A percentile compares a stretch with the other conserved stretches of the same genome.
These are phyloP conservation scores for Fomitopsis serialis DNA, from an alignment of 768 basidiomycete species.

Conservation along the genomic window DNA sequence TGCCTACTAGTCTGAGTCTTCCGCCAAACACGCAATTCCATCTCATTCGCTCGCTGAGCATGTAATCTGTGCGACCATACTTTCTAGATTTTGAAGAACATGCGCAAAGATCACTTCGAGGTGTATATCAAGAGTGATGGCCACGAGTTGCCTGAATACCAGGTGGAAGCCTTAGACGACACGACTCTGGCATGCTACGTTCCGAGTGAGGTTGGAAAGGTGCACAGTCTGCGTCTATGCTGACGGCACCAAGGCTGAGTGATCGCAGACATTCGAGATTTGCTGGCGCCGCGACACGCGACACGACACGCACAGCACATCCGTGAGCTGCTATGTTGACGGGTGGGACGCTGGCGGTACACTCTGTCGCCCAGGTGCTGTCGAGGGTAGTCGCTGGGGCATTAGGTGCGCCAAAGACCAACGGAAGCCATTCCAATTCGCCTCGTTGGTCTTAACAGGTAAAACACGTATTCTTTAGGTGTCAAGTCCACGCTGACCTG, in stretches of 20 bases:
- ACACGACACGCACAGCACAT: not conserved
- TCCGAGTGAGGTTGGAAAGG: constrained; percentile 8
- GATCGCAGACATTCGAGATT: constrained; percentile 7
- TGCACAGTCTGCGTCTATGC: not conserved
- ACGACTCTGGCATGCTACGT: constrained; percentile 11
- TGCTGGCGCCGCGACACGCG: constrained; percentile 11
- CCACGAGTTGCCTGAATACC: constrained; percentile 5
- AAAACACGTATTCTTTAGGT: not conserved
- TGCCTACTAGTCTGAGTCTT: no score
- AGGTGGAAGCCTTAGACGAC: constrained; percentile 8
- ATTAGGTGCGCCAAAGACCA: constrained; percentile 2
- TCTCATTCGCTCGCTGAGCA: no score
- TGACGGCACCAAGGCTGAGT: not conserved
- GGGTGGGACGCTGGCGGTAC: constrained; percentile 10
- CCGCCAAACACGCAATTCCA: no score
- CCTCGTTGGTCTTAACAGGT: constrained; percentile 6
- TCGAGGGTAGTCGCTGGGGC: constrained; percentile 1
- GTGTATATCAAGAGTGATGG: constrained; percentile 13
- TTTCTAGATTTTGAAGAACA: no score
- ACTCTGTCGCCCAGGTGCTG: not conserved
- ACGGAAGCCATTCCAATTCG: constrained; percentile 7
- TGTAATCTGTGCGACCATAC: no score
- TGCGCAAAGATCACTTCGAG: not conserved
- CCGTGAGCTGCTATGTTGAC: not conserved
- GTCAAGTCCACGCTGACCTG: not conserved